A percentile compares a stretch with the other conserved stretches of the same genome.
Evolutionary conservation across 345 rosid genomes (phyloP).

Genomic region (Eucalyptus lansdowneana): DNA sequence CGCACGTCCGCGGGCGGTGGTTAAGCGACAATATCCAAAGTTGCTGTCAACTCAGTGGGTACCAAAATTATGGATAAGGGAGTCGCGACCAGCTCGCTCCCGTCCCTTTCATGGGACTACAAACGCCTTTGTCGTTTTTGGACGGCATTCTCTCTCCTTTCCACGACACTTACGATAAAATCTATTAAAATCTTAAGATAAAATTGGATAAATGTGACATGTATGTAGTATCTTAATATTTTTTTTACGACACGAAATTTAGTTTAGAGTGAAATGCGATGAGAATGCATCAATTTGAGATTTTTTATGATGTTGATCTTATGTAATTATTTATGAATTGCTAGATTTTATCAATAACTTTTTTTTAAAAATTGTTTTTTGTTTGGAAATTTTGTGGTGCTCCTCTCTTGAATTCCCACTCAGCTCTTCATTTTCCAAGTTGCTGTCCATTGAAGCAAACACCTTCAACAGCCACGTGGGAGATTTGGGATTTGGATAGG

Average conservation of each 20-base stretch:
- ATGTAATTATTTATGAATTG: background rate
- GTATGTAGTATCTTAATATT: background rate
- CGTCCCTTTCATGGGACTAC: background rate
- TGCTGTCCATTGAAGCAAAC: background rate
- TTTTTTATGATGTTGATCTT: no score
- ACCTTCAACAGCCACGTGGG: background rate
- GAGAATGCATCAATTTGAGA: background rate
- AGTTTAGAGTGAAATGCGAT: accelerated
- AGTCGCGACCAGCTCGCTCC: background rate
- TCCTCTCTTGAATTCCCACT: background rate
- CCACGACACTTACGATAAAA: background rate
- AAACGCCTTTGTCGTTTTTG: background rate
- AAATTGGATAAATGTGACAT: background rate
- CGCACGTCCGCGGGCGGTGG: background rate
- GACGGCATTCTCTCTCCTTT: background rate
- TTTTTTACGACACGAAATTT: background rate
- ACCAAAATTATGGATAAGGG: background rate
- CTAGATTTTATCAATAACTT: accelerated
- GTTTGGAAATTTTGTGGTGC: background rate
- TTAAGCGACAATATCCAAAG: background rate
- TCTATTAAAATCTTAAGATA: background rate
- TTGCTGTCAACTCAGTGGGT: background rate
- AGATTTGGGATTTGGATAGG: background rate
- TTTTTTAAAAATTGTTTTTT: background rate
- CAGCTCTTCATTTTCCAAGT: background rate